These are phyloP conservation scores for Trichoderma brevicompactum DNA, from an alignment of 2,329 filamentous ascomycete species.

Conservation along the genomic window DNA sequence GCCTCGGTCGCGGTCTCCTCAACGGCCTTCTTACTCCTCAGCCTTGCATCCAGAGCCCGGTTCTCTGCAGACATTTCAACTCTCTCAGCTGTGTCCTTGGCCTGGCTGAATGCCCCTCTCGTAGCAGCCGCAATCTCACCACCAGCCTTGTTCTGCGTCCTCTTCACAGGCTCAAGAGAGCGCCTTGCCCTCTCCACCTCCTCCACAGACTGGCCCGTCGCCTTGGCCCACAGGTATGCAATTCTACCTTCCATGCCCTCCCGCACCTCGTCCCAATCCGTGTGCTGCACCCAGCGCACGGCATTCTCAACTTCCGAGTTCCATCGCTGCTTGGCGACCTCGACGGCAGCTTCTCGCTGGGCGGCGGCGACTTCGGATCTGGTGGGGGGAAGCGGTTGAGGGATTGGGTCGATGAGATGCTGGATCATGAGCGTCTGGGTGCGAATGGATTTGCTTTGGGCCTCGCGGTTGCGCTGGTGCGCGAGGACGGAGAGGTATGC, in stretches of 20 bases:
- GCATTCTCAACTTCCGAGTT: conserved; percentile 72
- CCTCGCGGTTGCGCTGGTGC: conserved; percentile 69
- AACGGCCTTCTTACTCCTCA: conserved; percentile 34
- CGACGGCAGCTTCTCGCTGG: conserved; percentile 61
- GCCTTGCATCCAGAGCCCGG: conserved; percentile 37
- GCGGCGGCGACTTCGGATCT: conserved; percentile 56
- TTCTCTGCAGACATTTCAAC: conserved; percentile 37
- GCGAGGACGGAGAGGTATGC: conserved; percentile 73
- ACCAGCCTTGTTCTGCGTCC: conserved; percentile 39
- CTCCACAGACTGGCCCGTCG: conserved; percentile 42
- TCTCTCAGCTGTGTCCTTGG: conserved; percentile 38
- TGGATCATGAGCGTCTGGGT: conserved; percentile 60
- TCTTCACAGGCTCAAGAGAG: conserved; percentile 41
- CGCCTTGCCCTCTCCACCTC: conserved; percentile 38
- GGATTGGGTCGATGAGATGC: conserved; percentile 55
- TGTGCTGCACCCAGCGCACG: conserved; percentile 67
- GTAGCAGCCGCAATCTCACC: conserved; percentile 42
- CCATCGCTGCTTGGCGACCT: conserved; percentile 76
- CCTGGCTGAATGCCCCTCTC: conserved; percentile 42
- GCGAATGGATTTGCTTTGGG: conserved; percentile 61
- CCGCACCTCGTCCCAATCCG: conserved; percentile 67
- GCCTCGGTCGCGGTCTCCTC: conserved; percentile 42
- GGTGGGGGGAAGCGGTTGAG: conserved; percentile 53
- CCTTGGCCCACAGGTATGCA: conserved; percentile 50
- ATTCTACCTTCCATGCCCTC: conserved; percentile 59